phyloP scores from a whole-genome alignment of 2,329 filamentous ascomycete genomes.

The Scopulariopsis brevicaulis region DNA sequence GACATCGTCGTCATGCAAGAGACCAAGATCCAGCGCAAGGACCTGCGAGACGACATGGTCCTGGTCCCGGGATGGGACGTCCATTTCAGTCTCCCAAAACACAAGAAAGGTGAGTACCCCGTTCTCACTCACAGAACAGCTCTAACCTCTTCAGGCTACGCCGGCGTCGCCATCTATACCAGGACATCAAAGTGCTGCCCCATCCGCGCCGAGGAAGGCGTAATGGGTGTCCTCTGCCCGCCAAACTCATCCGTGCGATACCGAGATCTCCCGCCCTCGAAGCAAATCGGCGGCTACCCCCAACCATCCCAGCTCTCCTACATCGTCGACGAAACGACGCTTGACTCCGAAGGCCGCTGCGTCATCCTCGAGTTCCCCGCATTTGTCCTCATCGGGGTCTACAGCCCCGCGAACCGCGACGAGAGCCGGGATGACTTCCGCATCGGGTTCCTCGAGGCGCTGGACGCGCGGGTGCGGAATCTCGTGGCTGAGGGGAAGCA shows the following conservation, averaged over 20 bases:
- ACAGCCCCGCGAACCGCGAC: conserved; percentile 83
- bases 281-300: conserved; percentile 86
- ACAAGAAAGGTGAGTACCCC: conserved; percentile 71
- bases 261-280: conserved; percentile 58
- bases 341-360: conserved; percentile 88
- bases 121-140: not conserved
- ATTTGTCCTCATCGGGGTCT: conserved; percentile 87
- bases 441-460: conserved; percentile 62
- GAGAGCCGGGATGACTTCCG: conserved; percentile 76
- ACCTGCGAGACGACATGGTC: conserved; percentile 91
- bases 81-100: conserved; percentile 82
- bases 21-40: conserved; percentile 89
- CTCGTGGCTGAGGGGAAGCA: conserved; percentile 69
- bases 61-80: conserved; percentile 91
- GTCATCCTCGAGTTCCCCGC: conserved; percentile 87
- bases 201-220: conserved; percentile 85
- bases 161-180: conserved; percentile 91
- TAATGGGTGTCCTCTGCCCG: conserved; percentile 63
- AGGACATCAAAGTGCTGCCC: conserved; percentile 77
- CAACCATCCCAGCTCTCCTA: conserved; percentile 52
- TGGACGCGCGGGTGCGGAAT: conserved; percentile 80
- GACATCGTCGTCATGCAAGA: conserved; percentile 96
- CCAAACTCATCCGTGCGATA: conserved; percentile 62
- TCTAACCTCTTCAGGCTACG: conserved; percentile 55
- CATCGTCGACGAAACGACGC: conserved; percentile 52